phyloP scores from a whole-genome alignment of 192 early-diverging fungal species.

The Coemansia sp. region DNA sequence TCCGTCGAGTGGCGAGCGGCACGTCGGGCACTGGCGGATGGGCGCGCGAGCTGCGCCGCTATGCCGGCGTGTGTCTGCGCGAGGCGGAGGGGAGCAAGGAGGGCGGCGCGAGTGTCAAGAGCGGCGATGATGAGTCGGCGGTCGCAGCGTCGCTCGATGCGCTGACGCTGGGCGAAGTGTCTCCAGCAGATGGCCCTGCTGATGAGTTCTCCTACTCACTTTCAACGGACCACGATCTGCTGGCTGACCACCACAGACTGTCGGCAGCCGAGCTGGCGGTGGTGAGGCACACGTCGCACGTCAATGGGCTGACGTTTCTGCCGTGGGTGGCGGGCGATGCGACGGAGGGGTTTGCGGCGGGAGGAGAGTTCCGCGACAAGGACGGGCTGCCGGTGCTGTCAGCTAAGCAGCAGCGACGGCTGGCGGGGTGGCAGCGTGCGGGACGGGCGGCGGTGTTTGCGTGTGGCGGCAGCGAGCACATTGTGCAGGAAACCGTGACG shows the following conservation, averaged over 20 bases:
- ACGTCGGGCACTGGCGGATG: conserved; percentile 3
- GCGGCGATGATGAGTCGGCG: no score
- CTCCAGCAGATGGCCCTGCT: no score
- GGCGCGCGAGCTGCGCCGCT: conserved; percentile 32
- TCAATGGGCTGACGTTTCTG: conserved; percentile 68
- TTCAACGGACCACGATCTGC: no score
- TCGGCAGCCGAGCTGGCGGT: no score
- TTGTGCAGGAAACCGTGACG: conserved; percentile 84
- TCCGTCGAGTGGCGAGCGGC: conserved; percentile 5
- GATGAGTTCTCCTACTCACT: no score
- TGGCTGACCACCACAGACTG: no score
- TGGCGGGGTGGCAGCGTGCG: conserved; percentile 81
- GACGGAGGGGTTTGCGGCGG: conserved; percentile 57
- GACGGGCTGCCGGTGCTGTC: conserved; percentile 77
- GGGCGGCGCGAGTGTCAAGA: no score
- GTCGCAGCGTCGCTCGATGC: no score
- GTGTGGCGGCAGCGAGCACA: conserved; percentile 61
- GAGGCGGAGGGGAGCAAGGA: conserved; percentile 17
- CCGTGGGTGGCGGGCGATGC: conserved; percentile 71
- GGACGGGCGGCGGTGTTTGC: conserved; percentile 72
- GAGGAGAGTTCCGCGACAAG: conserved; percentile 62
- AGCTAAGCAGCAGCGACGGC: conserved; percentile 65
- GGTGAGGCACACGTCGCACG: conserved; percentile 60
- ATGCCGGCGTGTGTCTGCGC: conserved; percentile 15
- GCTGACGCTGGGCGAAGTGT: neutral